Percentiles rank a stretch among this genome's conserved stretches.
Conservation (phyloP, 108 stramenopile species). For the Mediolabrus comicus region DNA sequence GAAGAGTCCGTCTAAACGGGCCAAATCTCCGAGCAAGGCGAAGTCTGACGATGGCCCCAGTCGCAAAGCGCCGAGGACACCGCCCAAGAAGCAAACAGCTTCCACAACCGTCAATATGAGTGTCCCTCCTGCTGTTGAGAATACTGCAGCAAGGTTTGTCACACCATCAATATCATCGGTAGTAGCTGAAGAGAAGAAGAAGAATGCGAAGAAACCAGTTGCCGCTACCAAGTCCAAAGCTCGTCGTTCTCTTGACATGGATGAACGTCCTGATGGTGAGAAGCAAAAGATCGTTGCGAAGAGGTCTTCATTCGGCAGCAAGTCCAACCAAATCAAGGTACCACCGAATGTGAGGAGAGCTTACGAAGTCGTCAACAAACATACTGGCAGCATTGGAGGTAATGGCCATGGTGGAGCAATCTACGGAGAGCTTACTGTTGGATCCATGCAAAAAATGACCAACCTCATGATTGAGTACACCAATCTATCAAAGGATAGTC, state of each 20-base stretch:
- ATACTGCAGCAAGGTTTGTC: neutral
- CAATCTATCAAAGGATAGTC: constrained; percentile 62
- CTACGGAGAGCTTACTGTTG: constrained; percentile 93
- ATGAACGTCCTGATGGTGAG: neutral
- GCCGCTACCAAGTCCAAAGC: constrained; percentile 6
- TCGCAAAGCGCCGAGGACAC: neutral
- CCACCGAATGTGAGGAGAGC: constrained; percentile 50
- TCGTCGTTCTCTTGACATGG: constrained; percentile 15
- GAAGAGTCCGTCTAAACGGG: neutral
- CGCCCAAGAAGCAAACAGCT: neutral
- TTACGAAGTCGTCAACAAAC: constrained; percentile 66
- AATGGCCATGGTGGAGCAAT: constrained; percentile 91
- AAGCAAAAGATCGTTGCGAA: neutral
- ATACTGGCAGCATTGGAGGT: constrained; percentile 89
- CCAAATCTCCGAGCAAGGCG: neutral
- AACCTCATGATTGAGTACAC: constrained; percentile 82
- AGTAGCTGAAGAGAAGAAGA: constrained; percentile 10
- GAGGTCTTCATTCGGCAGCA: constrained; percentile 19
- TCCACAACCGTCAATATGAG: neutral
- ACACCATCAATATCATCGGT: constrained; percentile 11
- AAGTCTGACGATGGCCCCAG: neutral
- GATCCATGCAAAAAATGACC: constrained; percentile 89
- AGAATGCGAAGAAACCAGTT: neutral
- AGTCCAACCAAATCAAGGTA: constrained; percentile 30
- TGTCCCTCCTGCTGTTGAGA: neutral